phyloP scores from a whole-genome alignment of 192 early-diverging fungal species.

The Coemansia sp. region DNA sequence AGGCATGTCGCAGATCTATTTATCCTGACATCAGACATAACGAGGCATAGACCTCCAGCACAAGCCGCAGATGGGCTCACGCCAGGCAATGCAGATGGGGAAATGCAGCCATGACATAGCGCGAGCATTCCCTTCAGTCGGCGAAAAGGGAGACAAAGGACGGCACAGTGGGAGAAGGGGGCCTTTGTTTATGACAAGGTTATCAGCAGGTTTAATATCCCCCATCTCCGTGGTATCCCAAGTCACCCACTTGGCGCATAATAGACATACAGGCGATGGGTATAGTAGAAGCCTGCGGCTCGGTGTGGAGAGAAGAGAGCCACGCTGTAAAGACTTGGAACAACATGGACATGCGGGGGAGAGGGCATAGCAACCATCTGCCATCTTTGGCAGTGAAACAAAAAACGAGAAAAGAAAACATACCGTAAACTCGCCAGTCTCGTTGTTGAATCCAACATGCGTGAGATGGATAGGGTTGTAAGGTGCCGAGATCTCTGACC shows the following conservation, averaged over 20 bases:
- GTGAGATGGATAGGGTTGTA: constrained; percentile 97
- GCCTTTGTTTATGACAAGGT: constrained; percentile 7
- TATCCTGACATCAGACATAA: not conserved
- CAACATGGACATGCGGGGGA: constrained; percentile 1
- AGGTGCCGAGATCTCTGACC: constrained; percentile 88
- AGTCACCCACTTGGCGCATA: not conserved
- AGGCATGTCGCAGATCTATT: not conserved
- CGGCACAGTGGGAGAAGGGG: not conserved
- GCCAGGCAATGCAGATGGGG: not conserved
- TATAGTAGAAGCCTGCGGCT: not conserved
- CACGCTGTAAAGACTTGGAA: not conserved
- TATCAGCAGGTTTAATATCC: not conserved
- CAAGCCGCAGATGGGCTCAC: not conserved
- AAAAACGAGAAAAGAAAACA: constrained; percentile 12
- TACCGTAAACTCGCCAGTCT: constrained; percentile 92
- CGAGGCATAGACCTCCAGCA: not conserved
- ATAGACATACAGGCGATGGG: not conserved
- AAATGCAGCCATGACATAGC: not conserved
- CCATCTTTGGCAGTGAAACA: not conserved
- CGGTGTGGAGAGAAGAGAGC: not conserved
- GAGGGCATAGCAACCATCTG: not conserved
- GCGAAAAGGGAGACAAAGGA: constrained; percentile 16
- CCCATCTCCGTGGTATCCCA: not conserved
- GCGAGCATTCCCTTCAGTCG: not conserved
- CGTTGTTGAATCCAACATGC: constrained; percentile 96